Evolutionary conservation across 2,329 filamentous ascomycete genomes (phyloP), one percentile per base, ranked within the genome.

Genomic region (Pestalotiopsis sp.): DNA sequence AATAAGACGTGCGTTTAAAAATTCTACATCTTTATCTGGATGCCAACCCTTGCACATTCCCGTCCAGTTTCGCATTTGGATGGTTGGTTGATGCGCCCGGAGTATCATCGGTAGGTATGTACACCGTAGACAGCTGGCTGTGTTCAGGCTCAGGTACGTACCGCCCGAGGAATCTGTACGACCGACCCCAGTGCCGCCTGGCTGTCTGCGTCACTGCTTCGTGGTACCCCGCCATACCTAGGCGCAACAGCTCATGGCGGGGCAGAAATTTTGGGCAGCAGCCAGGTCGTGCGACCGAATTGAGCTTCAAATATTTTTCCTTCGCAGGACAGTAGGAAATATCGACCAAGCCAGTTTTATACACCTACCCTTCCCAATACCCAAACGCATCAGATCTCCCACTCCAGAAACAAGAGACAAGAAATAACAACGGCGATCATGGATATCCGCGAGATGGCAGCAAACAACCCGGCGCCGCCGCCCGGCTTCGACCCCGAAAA

Each of bases 401-500:
- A 31, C 5, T 7, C 27, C 14, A 13, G 12, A 45, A 7, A 63
- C n/a, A 63, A 36, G 38, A 5, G 14, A 63, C 38, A 13, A 45
- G 23, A 20, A 49, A 64, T 6, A 17, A 64, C 61, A 36, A 14
- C 25, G 20, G n/a, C 13, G 4, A 60, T 31, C 52, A 66, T 66
- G 64, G 64, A 66, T 45, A 66, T 66, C 31, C 52, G 55, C 31
- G 64, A 66, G 36, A 23, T 66, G 14, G 64, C 64, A 60, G 64
- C 64, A 36, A 66, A 66, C 36, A 66, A 66, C 52, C 64, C 64
- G 36, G 36, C 64, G 12, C 64, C 64, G 14, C 64, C 64, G 27
- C 64, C 64, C 17, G 64, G 64, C 23, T 66, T 66, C 64, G 55
- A 66, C n/a, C 52, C 64, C 11, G 64, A 66, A 36, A 60, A 66